Evolutionary conservation across 2,329 filamentous ascomycete genomes (phyloP), one percentile per base, ranked within the genome.

Genomic region (Pestalotiopsis sp.): DNA sequence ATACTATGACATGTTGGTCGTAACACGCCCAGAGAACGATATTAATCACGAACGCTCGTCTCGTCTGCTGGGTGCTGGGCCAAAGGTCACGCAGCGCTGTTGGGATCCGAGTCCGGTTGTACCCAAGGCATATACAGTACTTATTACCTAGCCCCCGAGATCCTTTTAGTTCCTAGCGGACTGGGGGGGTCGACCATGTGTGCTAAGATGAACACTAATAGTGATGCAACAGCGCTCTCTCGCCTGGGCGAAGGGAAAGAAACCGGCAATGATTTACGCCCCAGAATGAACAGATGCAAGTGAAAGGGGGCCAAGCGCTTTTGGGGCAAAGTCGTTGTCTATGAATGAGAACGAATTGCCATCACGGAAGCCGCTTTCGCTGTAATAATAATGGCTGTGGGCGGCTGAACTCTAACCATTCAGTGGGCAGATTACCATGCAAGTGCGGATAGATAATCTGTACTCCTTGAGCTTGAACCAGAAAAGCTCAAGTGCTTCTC

Each of bases 221-320:
- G 35, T 44, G 61, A 64, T 64, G 61, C 20, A 48, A 52, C 61
- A 52, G 26, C 56, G 22, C 38, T 5, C 7, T 24, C 38, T 26
- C 14, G 39, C 61, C 38, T 52, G 14, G 2, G 22, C 39, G 22
- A 20, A 22, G 20, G 35, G 38, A 40, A n/a, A 20, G 38, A 20
- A 64, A 64, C 13, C n/a, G 39, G 61, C 14, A 64, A 64, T 64
- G 61, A 64, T 64, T 64, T 64, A 39, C 61, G 26, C 30, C n/a
- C 30, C n/a, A 26, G 30, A 22, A 58, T 24, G 56, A 14, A 13
- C 6, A 22, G 20, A 35, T 64, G 61, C 61, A 64, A 44, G 39
- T 24, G 38, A 64, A 64, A 52, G 39, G 61, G 39, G 38, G 39
- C 7, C n/a, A 24, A 11, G 61, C 9, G 22, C 20, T n/a, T 38